These are phyloP conservation scores for Magnusiomyces tetraspermus DNA, from an alignment of 1,139 yeast genomes.

Conservation along the genomic window DNA sequence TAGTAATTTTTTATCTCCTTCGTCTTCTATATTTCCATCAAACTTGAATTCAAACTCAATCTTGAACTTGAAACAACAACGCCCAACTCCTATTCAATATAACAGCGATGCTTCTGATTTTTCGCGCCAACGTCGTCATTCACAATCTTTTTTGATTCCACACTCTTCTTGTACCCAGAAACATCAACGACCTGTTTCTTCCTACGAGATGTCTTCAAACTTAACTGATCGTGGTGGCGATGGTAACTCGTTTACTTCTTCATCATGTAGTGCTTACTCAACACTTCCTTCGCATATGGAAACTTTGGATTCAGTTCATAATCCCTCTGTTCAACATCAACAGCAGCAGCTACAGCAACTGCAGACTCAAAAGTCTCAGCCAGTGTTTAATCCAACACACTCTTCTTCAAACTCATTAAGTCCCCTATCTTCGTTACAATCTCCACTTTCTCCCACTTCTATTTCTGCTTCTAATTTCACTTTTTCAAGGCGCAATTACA, in stretches of 20 bases:
- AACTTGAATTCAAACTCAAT: constrained; percentile 1
- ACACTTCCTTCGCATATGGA: background rate
- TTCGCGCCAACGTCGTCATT: constrained; percentile 12
- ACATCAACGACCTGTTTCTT: background rate
- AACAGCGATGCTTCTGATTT: constrained; percentile 16
- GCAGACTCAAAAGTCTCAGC: too few relatives aligned
- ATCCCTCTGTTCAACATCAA: constrained; percentile 3
- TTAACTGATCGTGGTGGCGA: too few relatives aligned
- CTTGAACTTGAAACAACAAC: too few relatives aligned
- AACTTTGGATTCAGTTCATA: background rate
- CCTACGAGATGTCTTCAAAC: background rate
- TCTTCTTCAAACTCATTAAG: too few relatives aligned
- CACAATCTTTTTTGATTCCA: constrained; percentile 1
- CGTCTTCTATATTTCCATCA: constrained; percentile 9
- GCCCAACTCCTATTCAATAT: background rate
- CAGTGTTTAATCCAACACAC: too few relatives aligned
- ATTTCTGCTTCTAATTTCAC: background rate
- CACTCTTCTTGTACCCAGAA: background rate
- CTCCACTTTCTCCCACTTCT: too few relatives aligned
- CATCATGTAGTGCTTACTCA: background rate
- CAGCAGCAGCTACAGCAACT: constrained; percentile 1
- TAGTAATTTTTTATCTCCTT: background rate
- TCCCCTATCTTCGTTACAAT: background rate
- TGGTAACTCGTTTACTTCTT: background rate
- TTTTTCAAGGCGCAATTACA: background rate